Base-by-base conservation (phyloP, 2,329 filamentous ascomycete genomes). In the Apiospora hydei region DNA sequence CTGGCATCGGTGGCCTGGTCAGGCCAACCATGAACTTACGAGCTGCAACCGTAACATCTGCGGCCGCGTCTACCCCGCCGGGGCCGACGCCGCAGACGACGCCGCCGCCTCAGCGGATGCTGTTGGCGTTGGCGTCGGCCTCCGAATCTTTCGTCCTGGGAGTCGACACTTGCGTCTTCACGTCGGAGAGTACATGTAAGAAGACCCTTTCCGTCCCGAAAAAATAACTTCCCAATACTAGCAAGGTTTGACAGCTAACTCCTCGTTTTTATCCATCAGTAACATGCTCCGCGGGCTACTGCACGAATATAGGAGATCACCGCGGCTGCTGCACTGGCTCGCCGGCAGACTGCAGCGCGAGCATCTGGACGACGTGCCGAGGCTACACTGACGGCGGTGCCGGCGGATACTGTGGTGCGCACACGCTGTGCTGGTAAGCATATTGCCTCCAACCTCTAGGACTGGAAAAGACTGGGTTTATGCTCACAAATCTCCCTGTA, bases 371-470 rank as follows among this genome's bases (percentile, higher is more conserved):
- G 10, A 70, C 69, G 3, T 81, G 79, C 49, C 67, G 78, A 41
- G 73, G 78, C 51, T 77, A 79, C 69, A 70, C 66, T 1, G 47
- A 74, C 1, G 73, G 75, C 26, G 70, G 71, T 5, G 67, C 34
- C 34, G 34, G 75, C 61, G 74, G 43, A 3, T 70, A 75, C 26
- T 80, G 78, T 57, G 76, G 76, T 38, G 71, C 71, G n/a, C 76
- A 78, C 24, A 78, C 77, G 1, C 34, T 80, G 70, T 80, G 78
- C 68, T 80, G 79, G 79, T 80, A 49, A 71, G 78, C 79, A 10
- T 7, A 14, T 47, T 13, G 26, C 26, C 57, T 34, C 21, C 41
- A 13, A 11, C 41, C 41, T 6, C 16, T 21, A 14, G 18, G 43
- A 14, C 11, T 49, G 43, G 30, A 34, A 30, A 30, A 30, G 26